Base-by-base conservation (phyloP, 23 red algal genomes). In the Agarophyton chilense region DNA sequence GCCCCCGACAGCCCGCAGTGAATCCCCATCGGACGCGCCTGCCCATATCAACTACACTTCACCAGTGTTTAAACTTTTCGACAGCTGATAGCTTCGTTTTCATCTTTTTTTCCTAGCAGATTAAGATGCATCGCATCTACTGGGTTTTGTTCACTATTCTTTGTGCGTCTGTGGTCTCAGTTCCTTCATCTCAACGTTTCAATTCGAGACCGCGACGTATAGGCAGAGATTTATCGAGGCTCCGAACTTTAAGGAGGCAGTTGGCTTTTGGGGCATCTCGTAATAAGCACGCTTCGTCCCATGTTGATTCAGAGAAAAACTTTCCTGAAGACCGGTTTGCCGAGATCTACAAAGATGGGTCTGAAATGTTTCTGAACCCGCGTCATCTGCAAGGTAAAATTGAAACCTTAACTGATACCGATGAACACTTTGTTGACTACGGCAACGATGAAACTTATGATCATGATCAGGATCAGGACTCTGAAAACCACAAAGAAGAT, bases 91-190 rank as follows among this genome's bases (percentile, higher is more conserved):
- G 17, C 60, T 33, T 16, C 31, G 22, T 65, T 12, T 26, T 14
- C 9, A 1, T 65, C 6, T 10, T 32, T 7, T 65, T 26, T 65
- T 36, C 60, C 17, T 3, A 74, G 3, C 43, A 39, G 22, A 8
- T 49, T 39, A 74, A 45, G 29, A 74, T 74, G 68, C 43, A 74
- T 16, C 68, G 68, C 19, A 33, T 74, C 36, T 46, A 46, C 25
- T 74, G 68, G 68, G 39, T 74, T 24, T 49, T 74, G 43, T 49
- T 74, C 21, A 49, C 68, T 1, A 33, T 49, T 7, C 47, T 74
- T 18, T 74, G 68, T 49, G 68, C 43, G 68, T 46, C 29, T 26
- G 68, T 43, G 43, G 68, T 74, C 33, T 74, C 68, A 9, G 43
- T 74, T 24, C 68, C 68, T 24, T 74, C 68, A 17, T 24, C 19